Base-by-base conservation (phyloP, 2,329 filamentous ascomycete species). In the Truncatella angustata region DNA sequence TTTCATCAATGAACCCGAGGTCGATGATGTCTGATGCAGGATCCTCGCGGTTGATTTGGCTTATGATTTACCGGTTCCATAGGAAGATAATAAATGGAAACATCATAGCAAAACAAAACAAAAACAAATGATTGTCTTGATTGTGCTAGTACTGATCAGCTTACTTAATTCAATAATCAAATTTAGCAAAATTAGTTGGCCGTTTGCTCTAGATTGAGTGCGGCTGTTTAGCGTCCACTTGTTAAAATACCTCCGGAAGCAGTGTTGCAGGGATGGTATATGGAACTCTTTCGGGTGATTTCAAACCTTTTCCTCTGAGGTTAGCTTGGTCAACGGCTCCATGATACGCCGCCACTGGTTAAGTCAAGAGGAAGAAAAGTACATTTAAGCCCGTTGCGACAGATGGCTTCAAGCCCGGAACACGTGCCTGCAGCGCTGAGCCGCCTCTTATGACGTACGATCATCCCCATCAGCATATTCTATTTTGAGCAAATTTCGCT, bases 391-490 rank as follows among this genome's bases (percentile, higher is more conserved):
- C n/a, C n/a, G n/a, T n/a, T n/a, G n/a, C n/a, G n/a, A n/a, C n/a
- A n/a, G n/a, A n/a, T n/a, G n/a, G n/a, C 30, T 9, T 9, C 9
- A 34, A 9, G 30, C 30, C 30, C 30, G 30, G 30, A 9, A n/a
- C 30, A 39, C 10, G 36, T n/a, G 16, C 12, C 7, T 20, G 36
- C 18, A 20, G 36, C 16, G 7, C 7, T 16, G n/a, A n/a, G 12
- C 24, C 10, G 12, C 5, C 5, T 16, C 26, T 46, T 61, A 65
- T 64, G 63, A 65, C 43, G 43, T 46, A 35, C 28, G 16, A 46
- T 46, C 26, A 24, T 9, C 10, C 20, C 5, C 12, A 10, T 23
- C 20, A 18, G 14, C 16, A 21, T 14, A n/a, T 24, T 11, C 20
- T 49, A 28, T 49, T 39, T 39, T 16, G 16, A 46, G 30, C 18